phyloP scores from a whole-genome alignment of 371 early-diverging fungal species.

The Cladochytrium tenue region DNA sequence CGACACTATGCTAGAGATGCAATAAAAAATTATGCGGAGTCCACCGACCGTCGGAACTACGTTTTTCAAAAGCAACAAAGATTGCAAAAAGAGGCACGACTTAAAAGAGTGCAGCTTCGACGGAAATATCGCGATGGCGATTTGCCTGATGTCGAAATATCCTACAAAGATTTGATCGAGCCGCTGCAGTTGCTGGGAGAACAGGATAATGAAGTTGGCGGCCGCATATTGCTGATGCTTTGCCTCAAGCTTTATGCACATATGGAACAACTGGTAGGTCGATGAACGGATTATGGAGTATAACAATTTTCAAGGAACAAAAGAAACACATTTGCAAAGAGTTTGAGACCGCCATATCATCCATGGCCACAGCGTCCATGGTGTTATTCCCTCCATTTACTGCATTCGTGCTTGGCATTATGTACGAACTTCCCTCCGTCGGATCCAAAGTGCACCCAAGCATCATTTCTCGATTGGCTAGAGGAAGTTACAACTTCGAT shows the following conservation, averaged over 20 bases:
- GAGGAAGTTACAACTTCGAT: constrained; percentile 32
- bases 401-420: constrained; percentile 20
- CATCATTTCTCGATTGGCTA: constrained; percentile 24
- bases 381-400: constrained; percentile 18
- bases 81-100: constrained; percentile 49
- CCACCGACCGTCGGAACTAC: constrained; percentile 41
- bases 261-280: too few relatives aligned
- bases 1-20: constrained; percentile 10
- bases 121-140: constrained; percentile 74
- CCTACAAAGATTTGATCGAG: constrained; percentile 58
- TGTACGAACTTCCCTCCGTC: constrained; percentile 25
- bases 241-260: not conserved
- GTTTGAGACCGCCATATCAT: not conserved
- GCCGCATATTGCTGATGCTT: constrained; percentile 54
- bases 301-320: too few relatives aligned
- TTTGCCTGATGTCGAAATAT: constrained; percentile 76
- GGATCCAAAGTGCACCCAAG: constrained; percentile 23
- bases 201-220: constrained; percentile 67
- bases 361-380: not conserved
- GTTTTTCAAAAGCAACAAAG: constrained; percentile 24
- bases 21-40: constrained; percentile 29
- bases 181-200: constrained; percentile 67
- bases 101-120: constrained; percentile 55
- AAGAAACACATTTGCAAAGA: not conserved
- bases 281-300: too few relatives aligned